Evolutionary conservation across 768 basidiomycete species (phyloP).

Genomic region (Tricholomella constricta): DNA sequence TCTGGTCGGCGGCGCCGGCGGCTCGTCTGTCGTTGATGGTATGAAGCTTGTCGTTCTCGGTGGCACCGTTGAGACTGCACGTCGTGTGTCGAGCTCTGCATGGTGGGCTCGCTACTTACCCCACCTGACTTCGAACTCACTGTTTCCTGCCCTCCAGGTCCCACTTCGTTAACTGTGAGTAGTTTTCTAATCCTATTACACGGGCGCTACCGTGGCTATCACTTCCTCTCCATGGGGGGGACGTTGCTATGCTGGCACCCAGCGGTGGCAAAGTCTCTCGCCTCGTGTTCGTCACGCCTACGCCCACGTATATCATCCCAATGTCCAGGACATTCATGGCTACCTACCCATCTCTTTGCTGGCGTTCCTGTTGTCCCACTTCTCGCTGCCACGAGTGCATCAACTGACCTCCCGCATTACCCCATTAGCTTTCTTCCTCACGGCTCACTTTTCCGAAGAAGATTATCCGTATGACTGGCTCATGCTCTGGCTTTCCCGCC

Average conservation of each 20-base stretch:
- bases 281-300: conserved; percentile 1
- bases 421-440: conserved; percentile 77
- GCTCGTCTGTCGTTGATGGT: conserved; percentile 82
- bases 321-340: background rate
- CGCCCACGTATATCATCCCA: background rate
- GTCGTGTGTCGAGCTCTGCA: conserved; percentile 78
- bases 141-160: conserved; percentile 49
- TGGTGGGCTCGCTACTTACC: conserved; percentile 51
- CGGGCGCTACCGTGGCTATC: conserved; percentile 5
- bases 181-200: conserved; percentile 9
- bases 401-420: conserved; percentile 24
- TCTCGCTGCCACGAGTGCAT: conserved; percentile 23
- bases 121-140: conserved; percentile 7
- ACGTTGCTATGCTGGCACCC: background rate
- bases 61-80: conserved; percentile 85
- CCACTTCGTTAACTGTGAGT: conserved; percentile 85
- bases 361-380: conserved; percentile 13
- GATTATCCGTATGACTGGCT: conserved; percentile 92
- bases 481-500: conserved; percentile 86
- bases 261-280: background rate
- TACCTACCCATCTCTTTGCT: conserved; percentile 12
- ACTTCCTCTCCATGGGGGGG: background rate
- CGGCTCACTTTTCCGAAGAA: conserved; percentile 88
- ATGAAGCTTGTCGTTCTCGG: conserved; percentile 90
- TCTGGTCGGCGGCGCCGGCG: conserved; percentile 72